Percentiles rank a stretch among this genome's conserved stretches.
Conservation (phyloP, 2,329 filamentous ascomycete genomes). For the Tolypocladium amazonense region DNA sequence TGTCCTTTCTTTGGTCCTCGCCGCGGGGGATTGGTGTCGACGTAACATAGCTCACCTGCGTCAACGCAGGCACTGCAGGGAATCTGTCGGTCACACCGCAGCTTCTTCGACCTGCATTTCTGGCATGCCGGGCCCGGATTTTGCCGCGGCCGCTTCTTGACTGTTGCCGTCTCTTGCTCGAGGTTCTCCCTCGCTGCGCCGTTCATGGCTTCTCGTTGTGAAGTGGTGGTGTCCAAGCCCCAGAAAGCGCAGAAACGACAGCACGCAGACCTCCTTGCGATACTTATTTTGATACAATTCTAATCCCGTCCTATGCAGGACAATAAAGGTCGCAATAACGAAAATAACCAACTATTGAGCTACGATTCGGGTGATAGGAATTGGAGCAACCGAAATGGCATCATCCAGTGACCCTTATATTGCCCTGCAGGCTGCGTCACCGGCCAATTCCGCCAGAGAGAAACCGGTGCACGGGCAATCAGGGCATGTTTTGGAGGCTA, state of each 20-base stretch:
- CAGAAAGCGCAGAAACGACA: background rate
- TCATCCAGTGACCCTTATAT: background rate
- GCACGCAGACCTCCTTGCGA: background rate
- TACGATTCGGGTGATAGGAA: background rate
- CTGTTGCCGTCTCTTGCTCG: background rate
- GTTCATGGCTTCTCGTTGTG: background rate
- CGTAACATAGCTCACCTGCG: background rate
- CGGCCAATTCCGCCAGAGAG: background rate
- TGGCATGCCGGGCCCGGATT: background rate
- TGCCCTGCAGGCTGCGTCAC: background rate
- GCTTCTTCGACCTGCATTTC: background rate
- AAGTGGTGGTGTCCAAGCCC: background rate
- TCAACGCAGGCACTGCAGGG: background rate
- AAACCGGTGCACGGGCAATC: background rate
- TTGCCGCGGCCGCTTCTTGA: background rate
- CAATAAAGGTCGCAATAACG: background rate
- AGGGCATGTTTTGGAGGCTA: background rate
- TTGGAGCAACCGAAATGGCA: background rate
- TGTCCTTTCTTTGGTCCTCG: background rate
- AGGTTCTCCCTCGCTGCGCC: background rate
- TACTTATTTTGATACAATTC: background rate
- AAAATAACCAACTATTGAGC: background rate
- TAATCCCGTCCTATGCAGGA: background rate
- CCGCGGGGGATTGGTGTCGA: background rate
- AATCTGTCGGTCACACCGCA: background rate